Evolutionary conservation across 176 grass and related monocot species (phyloP), one percentile per base, ranked within the genome.

Genomic region (Typha latifolia): DNA sequence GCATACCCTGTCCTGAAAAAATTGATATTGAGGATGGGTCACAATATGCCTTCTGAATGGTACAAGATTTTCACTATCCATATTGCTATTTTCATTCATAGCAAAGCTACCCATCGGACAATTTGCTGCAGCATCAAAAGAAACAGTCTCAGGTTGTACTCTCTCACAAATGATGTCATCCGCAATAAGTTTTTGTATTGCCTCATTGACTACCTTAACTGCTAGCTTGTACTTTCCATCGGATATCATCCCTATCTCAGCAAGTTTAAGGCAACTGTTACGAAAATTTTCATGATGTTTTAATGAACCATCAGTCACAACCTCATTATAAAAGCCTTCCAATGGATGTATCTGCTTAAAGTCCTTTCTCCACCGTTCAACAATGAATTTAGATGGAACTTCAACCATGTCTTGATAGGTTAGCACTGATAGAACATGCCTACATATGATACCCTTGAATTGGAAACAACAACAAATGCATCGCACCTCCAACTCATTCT

Each of bases 371-470:
- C 61, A 64, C 1, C 59, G 71, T 14, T 57, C 14, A 49, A 64
- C 21, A 49, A 64, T 73, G 24, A 63, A 74, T 64, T 32, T 49
- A 8, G 71, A 63, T 20, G 59, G 47, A 64, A 74, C 12, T 63
- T 34, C 23, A 32, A 26, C 26, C 22, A 74, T 24, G 26, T 64
- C 37, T 26, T 51, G 62, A 29, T 74, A 49, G 5, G 49, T 62
- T 27, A 74, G 47, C 13, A 64, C 61, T 20, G 59, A 63, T 27
- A 74, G 48, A 19, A 74, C 62, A 64, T 74, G 71, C 47, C 71
- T 74, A 24, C 71, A 74, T 32, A 74, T 32, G 9, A 74, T 74
- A 63, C 71, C 71, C 47, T 48, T 51, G 27, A 64, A 64, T 64
- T 74, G 57, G 50, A 74, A 74, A n/a, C 15, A 14, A 14, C 12